These are phyloP conservation scores for Pezizomycotina sp. DNA, from an alignment of 2,329 filamentous ascomycete species.

Conservation along the genomic window DNA sequence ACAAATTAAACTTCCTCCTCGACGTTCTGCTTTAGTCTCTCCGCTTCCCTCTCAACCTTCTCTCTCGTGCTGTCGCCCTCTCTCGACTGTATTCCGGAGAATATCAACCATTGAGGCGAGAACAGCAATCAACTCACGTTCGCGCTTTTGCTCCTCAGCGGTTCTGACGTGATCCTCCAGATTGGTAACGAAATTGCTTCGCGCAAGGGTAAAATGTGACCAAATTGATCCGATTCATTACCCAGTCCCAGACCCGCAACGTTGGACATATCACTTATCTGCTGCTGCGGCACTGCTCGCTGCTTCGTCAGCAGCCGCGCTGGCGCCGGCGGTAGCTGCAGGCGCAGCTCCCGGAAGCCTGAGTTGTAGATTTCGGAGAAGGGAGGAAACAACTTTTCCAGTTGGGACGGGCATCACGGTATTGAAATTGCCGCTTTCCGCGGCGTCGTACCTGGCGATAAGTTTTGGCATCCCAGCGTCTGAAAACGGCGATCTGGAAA, in stretches of 20 bases:
- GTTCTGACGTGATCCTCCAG: conserved; percentile 7
- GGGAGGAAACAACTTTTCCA: too few species aligned
- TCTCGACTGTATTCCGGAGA: too few species aligned
- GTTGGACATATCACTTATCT: conserved; percentile 22
- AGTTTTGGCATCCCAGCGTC: too few species aligned
- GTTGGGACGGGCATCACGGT: too few species aligned
- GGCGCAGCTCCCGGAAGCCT: conserved; percentile 4
- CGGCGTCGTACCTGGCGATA: too few species aligned
- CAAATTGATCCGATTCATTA: conserved; percentile 3
- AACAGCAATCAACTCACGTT: conserved; percentile 3
- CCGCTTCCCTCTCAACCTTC: conserved; percentile 12
- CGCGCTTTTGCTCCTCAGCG: conserved; percentile 12
- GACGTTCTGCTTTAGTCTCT: conserved; percentile 19
- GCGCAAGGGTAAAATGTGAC: neutral
- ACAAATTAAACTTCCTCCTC: conserved; percentile 10
- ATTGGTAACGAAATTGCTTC: conserved; percentile 6
- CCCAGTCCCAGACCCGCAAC: conserved; percentile 4
- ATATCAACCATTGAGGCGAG: conserved; percentile 2
- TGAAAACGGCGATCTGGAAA: too few species aligned
- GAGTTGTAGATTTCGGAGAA: too few species aligned
- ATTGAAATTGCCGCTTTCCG: too few species aligned
- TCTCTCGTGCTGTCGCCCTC: conserved; percentile 6
- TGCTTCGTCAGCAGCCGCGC: conserved; percentile 11
- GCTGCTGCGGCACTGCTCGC: conserved; percentile 22
- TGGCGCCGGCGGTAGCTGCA: conserved; percentile 3